A percentile compares a stretch with the other conserved stretches of the same genome.
These are phyloP conservation scores for Russula virescens DNA, from an alignment of 768 basidiomycete species.

Conservation along the genomic window DNA sequence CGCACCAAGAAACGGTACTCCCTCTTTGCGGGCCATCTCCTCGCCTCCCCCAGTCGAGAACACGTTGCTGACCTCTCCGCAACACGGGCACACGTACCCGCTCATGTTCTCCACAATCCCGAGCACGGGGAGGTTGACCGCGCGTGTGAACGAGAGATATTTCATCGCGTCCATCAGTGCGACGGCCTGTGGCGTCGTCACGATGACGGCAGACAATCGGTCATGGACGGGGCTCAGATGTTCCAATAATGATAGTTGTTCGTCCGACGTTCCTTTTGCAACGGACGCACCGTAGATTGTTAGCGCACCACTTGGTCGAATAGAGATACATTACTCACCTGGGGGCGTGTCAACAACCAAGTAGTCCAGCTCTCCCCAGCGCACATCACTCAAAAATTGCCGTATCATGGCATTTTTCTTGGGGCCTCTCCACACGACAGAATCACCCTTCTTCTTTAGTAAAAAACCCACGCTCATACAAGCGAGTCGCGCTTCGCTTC, in stretches of 20 bases:
- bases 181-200: slow-evolving; percentile 96
- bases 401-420: slow-evolving; percentile 99
- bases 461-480: slow-evolving; percentile 98
- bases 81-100: slow-evolving; percentile 96
- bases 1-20: slow-evolving; percentile 72
- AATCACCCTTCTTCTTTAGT: slow-evolving; percentile 83
- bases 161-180: slow-evolving; percentile 94
- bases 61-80: slow-evolving; percentile 89
- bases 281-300: not conserved
- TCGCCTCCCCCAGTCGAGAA: slow-evolving; percentile 93
- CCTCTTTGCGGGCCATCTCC: slow-evolving; percentile 76
- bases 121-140: slow-evolving; percentile 78
- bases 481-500: slow-evolving; percentile 60
- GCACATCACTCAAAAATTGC: slow-evolving; percentile 90
- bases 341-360: slow-evolving; percentile 96
- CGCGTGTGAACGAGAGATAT: slow-evolving; percentile 90
- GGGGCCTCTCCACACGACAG: slow-evolving; percentile 96
- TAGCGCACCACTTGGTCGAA: not conserved
- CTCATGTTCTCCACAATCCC: slow-evolving; percentile 99
- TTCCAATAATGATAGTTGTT: slow-evolving; percentile 92
- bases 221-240: slow-evolving; percentile 82
- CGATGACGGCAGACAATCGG: slow-evolving; percentile 78
- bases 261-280: slow-evolving; percentile 87
- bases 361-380: slow-evolving; percentile 92
- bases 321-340: slow-evolving; percentile 46